Conservation (phyloP, 306 rosid species). For the Cucurbita maxima region DNA sequence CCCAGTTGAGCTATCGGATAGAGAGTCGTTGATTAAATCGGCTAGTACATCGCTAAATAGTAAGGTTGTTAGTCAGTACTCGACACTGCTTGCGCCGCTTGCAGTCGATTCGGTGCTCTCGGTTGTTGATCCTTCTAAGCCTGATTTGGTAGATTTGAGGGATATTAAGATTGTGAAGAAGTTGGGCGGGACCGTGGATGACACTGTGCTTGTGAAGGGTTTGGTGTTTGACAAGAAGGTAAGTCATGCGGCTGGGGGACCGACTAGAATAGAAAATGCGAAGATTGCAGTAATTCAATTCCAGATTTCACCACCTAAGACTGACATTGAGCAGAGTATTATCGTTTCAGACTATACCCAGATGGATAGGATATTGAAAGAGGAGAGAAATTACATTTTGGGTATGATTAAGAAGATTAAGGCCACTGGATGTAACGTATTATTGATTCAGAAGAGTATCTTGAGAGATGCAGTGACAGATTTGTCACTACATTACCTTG, state of each 20-base stretch:
- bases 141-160: constrained; percentile 71
- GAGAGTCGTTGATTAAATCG: constrained; percentile 68
- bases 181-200: constrained; percentile 88
- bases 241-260: constrained; percentile 98
- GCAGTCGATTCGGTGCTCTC: constrained; percentile 84
- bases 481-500: constrained; percentile 82
- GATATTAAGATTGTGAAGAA: constrained; percentile 89
- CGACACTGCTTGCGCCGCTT: constrained; percentile 73
- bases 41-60: constrained; percentile 88
- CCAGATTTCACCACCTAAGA: constrained; percentile 91
- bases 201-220: constrained; percentile 65
- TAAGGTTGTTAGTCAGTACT: constrained; percentile 93
- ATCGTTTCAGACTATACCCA: constrained; percentile 84
- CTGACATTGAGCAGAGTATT: constrained; percentile 91
- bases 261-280: constrained; percentile 78
- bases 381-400: constrained; percentile 80
- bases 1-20: constrained; percentile 79
- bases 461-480: constrained; percentile 93
- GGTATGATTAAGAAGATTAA: constrained; percentile 96
- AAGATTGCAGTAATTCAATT: constrained; percentile 92
- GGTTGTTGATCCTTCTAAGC: constrained; percentile 47
- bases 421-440: constrained; percentile 72
- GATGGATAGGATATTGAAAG: constrained; percentile 94
- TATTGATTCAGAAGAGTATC: constrained; percentile 92
- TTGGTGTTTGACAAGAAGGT: constrained; percentile 83